Evolutionary conservation across 1,139 yeast genomes (phyloP), one percentile per base, ranked within the genome.

Genomic region (Kodamaea suecica): DNA sequence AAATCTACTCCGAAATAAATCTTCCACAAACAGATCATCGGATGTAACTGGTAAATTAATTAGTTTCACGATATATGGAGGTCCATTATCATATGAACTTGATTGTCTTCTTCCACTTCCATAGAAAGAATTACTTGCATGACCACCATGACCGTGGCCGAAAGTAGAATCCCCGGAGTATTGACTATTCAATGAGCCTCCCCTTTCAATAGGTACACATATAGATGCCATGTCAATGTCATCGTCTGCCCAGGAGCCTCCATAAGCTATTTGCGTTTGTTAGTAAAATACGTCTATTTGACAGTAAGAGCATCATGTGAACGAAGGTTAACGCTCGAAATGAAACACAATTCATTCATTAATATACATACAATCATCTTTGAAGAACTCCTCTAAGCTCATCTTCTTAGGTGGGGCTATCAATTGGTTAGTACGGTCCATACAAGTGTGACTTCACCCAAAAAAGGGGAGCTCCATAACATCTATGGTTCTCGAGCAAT

Each of bases 211-310:
- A n/a, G 82, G 82, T 24, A 78, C 80, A 23, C 77, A 71, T 38
- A 79, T 77, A 29, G 83, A 77, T 39, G 79, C 71, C 61, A 80
- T 67, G 59, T 82, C 88, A 37, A 83, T 73, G 44, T 81, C 88
- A 40, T 78, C 82, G 49, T 82, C 90, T 30, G 87, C 90, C 87
- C 92, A 83, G 29, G 84, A 76, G 37, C 83, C 81, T 38, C 78
- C 80, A 45, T 50, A 46, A 28, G 50, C 52, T 48, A 32, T n/a
- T 24, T 11, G n/a, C n/a, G n/a, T n/a, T 11, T 2, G 42, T 37
- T 38, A 38, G 42, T 41, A 25, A 12, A 10, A 23, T 12, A 19
- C 6, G 21, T n/a, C 11, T 12, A 23, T 7, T 12, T 11, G 26
- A n/a, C n/a, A n/a, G n/a, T n/a, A n/a, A n/a, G n/a, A n/a, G n/a